Conservation (phyloP, 2,329 filamentous ascomycete genomes). For the Diaporthe ampelina region DNA sequence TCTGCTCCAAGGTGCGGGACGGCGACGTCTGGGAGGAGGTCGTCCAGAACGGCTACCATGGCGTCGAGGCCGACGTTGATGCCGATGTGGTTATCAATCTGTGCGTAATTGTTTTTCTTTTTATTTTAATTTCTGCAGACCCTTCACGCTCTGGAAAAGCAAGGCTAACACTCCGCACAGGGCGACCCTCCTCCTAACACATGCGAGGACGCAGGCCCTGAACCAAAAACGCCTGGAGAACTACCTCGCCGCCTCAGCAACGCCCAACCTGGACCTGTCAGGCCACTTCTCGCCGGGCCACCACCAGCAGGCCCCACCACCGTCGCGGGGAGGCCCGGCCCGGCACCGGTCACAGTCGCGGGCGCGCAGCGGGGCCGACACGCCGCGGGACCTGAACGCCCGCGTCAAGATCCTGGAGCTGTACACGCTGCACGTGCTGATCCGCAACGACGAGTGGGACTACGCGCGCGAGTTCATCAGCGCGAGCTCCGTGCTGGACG, state of each 20-base stretch:
- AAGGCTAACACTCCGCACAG: conserved; percentile 60
- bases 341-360: conserved; percentile 62
- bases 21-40: conserved; percentile 97
- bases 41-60: conserved; percentile 87
- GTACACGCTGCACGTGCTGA: conserved; percentile 94
- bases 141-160: conserved; percentile 1
- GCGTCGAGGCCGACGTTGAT: conserved; percentile 90
- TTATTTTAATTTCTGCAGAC: neutral
- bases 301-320: conserved; percentile 50
- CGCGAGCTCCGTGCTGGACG: conserved; percentile 88
- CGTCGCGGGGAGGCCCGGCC: conserved; percentile 33
- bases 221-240: conserved; percentile 92
- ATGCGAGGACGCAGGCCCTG: conserved; percentile 84
- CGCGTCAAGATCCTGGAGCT: conserved; percentile 94
- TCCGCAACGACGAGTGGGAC: conserved; percentile 95
- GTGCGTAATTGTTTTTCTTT: conserved; percentile 60
- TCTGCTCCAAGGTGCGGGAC: conserved; percentile 88
- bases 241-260: conserved; percentile 84
- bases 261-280: conserved; percentile 80
- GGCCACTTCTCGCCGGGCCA: conserved; percentile 69
- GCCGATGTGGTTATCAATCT: conserved; percentile 93
- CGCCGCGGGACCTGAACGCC: conserved; percentile 85
- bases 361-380: conserved; percentile 77
- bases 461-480: conserved; percentile 93
- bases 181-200: conserved; percentile 90